phyloP scores from a whole-genome alignment of 768 basidiomycete species.

The Mrakia frigida region DNA sequence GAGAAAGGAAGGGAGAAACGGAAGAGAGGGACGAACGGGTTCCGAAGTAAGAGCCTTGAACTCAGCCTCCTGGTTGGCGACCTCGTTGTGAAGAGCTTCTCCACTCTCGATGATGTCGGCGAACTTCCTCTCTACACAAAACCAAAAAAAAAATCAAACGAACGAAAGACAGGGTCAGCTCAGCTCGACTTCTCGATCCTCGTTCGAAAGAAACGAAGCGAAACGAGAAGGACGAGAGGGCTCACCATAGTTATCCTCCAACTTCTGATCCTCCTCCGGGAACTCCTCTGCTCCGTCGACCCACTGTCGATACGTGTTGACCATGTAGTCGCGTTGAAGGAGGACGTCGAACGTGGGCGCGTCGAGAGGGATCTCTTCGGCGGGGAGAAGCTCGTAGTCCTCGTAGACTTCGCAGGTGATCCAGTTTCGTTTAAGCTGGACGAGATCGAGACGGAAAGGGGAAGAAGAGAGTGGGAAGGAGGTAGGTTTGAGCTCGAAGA shows the following conservation, averaged over 20 bases:
- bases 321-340: slow-evolving; percentile 39
- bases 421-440: slow-evolving; percentile 49
- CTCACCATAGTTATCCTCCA: slow-evolving; percentile 59
- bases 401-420: slow-evolving; percentile 38
- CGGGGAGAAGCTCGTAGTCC: slow-evolving; percentile 40
- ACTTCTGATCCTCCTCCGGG: slow-evolving; percentile 56
- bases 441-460: neutral
- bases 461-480: too few species aligned
- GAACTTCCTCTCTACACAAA: slow-evolving; percentile 26
- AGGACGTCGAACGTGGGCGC: slow-evolving; percentile 39
- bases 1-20: neutral
- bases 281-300: slow-evolving; percentile 54
- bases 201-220: neutral
- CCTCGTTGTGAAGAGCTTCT: slow-evolving; percentile 5
- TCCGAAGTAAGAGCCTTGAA: neutral
- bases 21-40: neutral
- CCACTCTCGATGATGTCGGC: slow-evolving; percentile 16
- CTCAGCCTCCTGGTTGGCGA: slow-evolving; percentile 14
- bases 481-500: too few species aligned
- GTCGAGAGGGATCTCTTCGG: slow-evolving; percentile 39
- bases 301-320: slow-evolving; percentile 40
- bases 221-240: neutral
- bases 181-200: neutral
- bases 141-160: neutral
- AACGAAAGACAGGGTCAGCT: neutral